Base-by-base conservation (phyloP, 768 basidiomycete genomes). In the Hemileccinum rubropunctum region DNA sequence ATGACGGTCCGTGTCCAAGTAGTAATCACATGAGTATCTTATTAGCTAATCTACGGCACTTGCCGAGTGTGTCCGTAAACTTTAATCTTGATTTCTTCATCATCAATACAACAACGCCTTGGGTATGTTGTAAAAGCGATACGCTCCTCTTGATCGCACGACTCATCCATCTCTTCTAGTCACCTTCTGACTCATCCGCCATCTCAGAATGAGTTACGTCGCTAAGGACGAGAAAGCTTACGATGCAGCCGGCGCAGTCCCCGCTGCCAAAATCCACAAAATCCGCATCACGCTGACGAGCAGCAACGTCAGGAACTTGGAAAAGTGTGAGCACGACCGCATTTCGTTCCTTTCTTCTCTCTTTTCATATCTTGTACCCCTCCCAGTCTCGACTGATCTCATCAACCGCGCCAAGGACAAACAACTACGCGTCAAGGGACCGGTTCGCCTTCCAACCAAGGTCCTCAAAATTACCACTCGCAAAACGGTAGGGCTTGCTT, bases 391-490 rank as follows among this genome's bases (percentile, higher is more conserved):
- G 53, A 73, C 76, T 52, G 97, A 98, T 72, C 83, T 99, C 69
- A 91, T 99, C 75, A 94, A 94, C 83, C 86, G 95, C 54, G 95
- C 97, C 62, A 98, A 98, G 81, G 95, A 98, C 83, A 95, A 95
- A 81, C 91, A 98, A 73, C 92, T 99, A 68, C 91, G 90, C 55
- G 97, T 98, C 72, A 98, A 97, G 77, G 97, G 97, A 53, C 97
- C 97, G 58, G 94, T 99, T 65, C 88, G 97, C 59, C 89, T 99
- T 65, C 97, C 97, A 56, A 99, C 97, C 73, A 98, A 98, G 79
- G 88, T 94, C 69, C 84, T 99, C 66, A 94, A 91, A 76, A 94
- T 98, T 79, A 97, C 94, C 73, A 99, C 95, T 75, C 90, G 97
- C 68, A 99, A 99, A 75, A 95, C 97, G 58, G 94, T 94, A 54